Evolutionary conservation across 2,329 filamentous ascomycete species (phyloP).

Genomic region (Microdochium paspali): DNA sequence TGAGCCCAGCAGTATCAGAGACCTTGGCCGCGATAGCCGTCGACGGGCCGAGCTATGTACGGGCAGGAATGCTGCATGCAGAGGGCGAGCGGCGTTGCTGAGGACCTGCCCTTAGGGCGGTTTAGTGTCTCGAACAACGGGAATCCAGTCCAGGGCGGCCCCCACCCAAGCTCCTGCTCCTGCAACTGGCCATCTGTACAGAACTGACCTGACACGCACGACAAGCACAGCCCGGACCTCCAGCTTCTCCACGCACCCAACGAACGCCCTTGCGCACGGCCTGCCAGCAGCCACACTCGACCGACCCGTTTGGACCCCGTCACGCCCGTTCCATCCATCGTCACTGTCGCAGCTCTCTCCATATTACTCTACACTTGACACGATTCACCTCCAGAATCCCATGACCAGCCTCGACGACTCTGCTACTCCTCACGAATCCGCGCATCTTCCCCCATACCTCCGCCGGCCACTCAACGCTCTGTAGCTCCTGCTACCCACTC

Average conservation of each 20-base stretch:
- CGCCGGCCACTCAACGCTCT: not conserved
- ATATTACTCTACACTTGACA: not conserved
- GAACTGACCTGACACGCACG: slow-evolving; percentile 1
- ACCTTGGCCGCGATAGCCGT: not conserved
- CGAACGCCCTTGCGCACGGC: too few species aligned
- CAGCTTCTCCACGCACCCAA: not conserved
- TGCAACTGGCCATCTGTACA: not conserved
- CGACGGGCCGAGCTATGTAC: not conserved
- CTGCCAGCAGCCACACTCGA: not conserved
- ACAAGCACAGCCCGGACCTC: not conserved
- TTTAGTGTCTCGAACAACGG: not conserved
- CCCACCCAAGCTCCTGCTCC: not conserved
- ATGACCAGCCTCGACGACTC: not conserved
- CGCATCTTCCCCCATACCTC: not conserved
- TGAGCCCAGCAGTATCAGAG: not conserved
- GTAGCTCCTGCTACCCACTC: not conserved
- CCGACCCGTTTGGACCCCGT: not conserved
- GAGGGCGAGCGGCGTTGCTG: not conserved
- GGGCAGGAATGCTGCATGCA: not conserved
- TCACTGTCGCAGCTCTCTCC: not conserved
- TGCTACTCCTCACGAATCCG: not conserved
- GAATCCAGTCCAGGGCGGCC: not conserved
- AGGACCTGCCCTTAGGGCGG: not conserved
- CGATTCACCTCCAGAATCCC: not conserved
- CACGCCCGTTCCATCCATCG: not conserved